These are phyloP conservation scores for Citrus glauca DNA, from an alignment of 345 rosid genomes.

Conservation along the genomic window DNA sequence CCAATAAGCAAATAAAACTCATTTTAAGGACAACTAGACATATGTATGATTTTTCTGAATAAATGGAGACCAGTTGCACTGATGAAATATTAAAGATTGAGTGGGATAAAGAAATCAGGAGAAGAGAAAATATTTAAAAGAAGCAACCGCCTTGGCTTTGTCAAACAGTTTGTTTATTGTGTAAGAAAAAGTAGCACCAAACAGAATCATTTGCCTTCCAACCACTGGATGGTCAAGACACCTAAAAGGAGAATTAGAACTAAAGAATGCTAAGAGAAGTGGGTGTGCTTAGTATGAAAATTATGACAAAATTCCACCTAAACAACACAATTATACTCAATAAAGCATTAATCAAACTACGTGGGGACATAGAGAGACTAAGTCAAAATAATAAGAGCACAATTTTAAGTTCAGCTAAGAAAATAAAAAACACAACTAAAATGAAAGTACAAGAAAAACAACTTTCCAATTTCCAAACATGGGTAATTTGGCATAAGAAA, in stretches of 20 bases:
- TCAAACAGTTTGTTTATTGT: slow-evolving; percentile 11
- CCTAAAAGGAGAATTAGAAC: not conserved
- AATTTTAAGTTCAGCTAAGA: slow-evolving; percentile 17
- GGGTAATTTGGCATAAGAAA: not conserved
- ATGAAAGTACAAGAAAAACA: not conserved
- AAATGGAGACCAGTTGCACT: not conserved
- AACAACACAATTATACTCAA: slow-evolving; percentile 25
- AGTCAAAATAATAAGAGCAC: not conserved
- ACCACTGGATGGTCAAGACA: slow-evolving; percentile 1
- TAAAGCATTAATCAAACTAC: slow-evolving; percentile 23
- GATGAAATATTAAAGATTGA: not conserved
- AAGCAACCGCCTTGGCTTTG: not conserved
- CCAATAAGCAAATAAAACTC: not conserved
- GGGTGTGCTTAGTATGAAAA: slow-evolving; percentile 21
- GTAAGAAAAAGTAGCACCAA: slow-evolving; percentile 10
- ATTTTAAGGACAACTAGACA: not conserved
- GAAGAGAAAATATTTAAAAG: not conserved
- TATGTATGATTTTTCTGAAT: not conserved
- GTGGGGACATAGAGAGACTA: slow-evolving; percentile 23
- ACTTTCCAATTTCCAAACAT: not conserved
- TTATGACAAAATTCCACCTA: slow-evolving; percentile 32
- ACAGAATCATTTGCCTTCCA: slow-evolving; percentile 16
- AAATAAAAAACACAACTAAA: slow-evolving; percentile 2
- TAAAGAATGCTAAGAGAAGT: not conserved
- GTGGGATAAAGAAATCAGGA: not conserved